Percentiles rank a stretch among this genome's conserved stretches.
Evolutionary conservation across 192 early-diverging fungal species (phyloP).

Genomic region (Entophlyctis helioformis): DNA sequence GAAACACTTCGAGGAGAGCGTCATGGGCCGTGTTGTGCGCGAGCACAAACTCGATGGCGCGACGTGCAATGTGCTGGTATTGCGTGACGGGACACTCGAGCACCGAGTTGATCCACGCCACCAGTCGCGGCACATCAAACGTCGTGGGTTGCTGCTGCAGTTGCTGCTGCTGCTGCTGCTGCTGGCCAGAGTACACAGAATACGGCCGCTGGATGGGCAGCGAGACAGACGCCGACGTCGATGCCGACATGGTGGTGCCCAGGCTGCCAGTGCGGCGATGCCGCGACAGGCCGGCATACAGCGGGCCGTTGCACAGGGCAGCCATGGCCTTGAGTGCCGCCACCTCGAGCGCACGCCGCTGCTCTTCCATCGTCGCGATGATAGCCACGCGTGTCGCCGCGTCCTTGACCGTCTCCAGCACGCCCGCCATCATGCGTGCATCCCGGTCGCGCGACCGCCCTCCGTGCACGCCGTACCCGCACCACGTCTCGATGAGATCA

Average conservation of each 20-base stretch:
- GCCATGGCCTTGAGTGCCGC: slow-evolving; percentile 85
- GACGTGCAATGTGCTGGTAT: slow-evolving; percentile 30
- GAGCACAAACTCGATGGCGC: slow-evolving; percentile 59
- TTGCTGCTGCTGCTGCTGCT: no score
- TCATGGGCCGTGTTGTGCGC: slow-evolving; percentile 26
- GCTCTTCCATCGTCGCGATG: slow-evolving; percentile 70
- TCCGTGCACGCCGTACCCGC: slow-evolving; percentile 62
- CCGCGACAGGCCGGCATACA: slow-evolving; percentile 14
- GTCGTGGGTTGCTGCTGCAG: no score
- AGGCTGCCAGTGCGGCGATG: no score
- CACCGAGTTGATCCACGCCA: slow-evolving; percentile 28
- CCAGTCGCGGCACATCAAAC: slow-evolving; percentile 25
- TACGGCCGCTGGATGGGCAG: no score
- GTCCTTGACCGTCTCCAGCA: slow-evolving; percentile 64
- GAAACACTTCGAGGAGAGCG: slow-evolving; percentile 46
- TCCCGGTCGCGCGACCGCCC: slow-evolving; percentile 50
- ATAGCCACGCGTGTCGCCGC: no score
- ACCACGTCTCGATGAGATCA: slow-evolving; percentile 85
- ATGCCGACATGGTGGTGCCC: no score
- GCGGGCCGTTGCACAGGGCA: slow-evolving; percentile 52
- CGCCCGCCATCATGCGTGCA: slow-evolving; percentile 49
- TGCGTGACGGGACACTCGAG: slow-evolving; percentile 24
- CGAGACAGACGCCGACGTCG: no score
- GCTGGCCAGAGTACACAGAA: no score
- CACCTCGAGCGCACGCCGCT: slow-evolving; percentile 62